Conservation (phyloP, 2,329 filamentous ascomycete genomes). For the Pestalotiopsis sp. region DNA sequence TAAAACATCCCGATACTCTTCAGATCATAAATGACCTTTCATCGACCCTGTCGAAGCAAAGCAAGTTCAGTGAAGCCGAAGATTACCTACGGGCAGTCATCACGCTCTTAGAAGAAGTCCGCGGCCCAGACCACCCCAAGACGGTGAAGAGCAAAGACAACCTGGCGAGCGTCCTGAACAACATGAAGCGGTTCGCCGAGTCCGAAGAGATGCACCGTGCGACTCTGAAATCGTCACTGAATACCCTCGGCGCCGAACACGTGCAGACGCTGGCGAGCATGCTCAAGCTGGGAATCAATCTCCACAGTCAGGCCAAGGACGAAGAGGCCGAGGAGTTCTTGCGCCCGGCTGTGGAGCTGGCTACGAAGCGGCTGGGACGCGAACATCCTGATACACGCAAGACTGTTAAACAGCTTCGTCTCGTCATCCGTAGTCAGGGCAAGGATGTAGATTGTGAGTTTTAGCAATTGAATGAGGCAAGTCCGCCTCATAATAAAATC, state of each 20-base stretch:
- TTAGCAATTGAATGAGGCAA: too few relatives aligned
- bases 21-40: neutral
- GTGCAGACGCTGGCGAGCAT: neutral
- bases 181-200: neutral
- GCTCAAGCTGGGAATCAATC: neutral
- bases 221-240: neutral
- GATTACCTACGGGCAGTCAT: neutral
- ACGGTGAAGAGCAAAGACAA: conserved; percentile 9
- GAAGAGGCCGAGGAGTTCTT: neutral
- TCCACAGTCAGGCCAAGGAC: neutral
- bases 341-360: neutral
- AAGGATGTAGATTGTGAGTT: too few relatives aligned
- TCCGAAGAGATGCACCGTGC: neutral
- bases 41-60: neutral
- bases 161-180: neutral
- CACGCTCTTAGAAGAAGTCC: neutral
- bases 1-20: neutral
- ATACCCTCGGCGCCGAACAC: neutral
- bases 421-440: neutral
- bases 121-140: neutral
- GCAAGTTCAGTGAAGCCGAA: neutral
- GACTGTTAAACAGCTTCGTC: neutral
- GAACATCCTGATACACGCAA: neutral
- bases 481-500: too few relatives aligned
- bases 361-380: neutral